Base-by-base conservation (phyloP, 768 basidiomycete species). In the Panus rudis region DNA sequence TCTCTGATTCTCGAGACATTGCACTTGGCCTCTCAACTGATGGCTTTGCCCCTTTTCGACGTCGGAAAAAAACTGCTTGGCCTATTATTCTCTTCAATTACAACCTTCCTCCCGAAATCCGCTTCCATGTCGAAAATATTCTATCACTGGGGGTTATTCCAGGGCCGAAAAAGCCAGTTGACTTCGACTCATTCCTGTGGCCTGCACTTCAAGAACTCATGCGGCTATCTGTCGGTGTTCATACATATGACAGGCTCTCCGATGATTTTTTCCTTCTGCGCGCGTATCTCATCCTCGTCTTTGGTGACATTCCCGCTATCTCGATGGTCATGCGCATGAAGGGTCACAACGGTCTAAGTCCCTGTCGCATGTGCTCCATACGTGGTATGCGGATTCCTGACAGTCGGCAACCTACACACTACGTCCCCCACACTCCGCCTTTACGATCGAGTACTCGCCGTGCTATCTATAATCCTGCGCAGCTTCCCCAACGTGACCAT, bases 11-110 rank as follows among this genome's bases (percentile, higher is more conserved):
- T 1, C 57, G 55, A 4, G 72, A 76, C 39, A 54, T 76, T 19
- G 70, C 72, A 1, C 57, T 76, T 6, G 65, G 61, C 0, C 42
- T 74, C 1, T 66, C 64, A 3, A 62, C 62, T 0, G 72, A 78
- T 54, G 67, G 74, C 0, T 72, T 72, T 51, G 50, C 55, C 0
- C 61, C 67, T 3, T 70, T 65, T 49, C 64, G 64, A 27, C 47
- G 56, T 2, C 53, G 54, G 7, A 56, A 56, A 3, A 44, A 54
- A 3, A 68, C 68, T 0, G 60, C 54, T 7, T 75, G 68, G 57
- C 73, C 70, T 1, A 43, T 76, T 4, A 46, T 76, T 13, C 10
- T 69, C 0, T 58, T 65, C 45, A 69, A 70, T 45, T 67, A 63
- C 52, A 74, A 55, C 28, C 51, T 60, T 0, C 49, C 51, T 1